Conservation (phyloP, 2,329 filamentous ascomycete species). For the Cladosporium austrohemisphaericum region DNA sequence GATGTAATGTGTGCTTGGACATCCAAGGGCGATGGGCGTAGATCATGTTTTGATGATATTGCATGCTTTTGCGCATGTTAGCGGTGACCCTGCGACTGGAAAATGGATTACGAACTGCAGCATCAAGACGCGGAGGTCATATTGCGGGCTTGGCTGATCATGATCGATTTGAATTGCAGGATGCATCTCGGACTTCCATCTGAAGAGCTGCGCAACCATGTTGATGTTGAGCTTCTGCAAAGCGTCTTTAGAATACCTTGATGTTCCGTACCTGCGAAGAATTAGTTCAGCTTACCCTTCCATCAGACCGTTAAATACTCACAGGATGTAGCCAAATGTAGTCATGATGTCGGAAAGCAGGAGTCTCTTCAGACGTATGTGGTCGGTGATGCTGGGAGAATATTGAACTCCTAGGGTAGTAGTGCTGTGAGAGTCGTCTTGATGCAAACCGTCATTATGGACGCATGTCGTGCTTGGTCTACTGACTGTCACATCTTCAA, state of each 20-base stretch:
- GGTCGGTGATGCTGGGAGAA: not conserved
- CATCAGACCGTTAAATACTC: not conserved
- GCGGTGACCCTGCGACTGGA: not conserved
- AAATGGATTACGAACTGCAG: not conserved
- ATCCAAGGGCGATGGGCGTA: constrained; percentile 13
- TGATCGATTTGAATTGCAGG: not conserved
- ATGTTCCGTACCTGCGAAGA: not conserved
- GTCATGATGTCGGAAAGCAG: not conserved
- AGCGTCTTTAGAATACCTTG: constrained; percentile 2
- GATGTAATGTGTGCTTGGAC: constrained; percentile 4
- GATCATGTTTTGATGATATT: constrained; percentile 11
- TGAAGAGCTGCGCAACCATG: constrained; percentile 3
- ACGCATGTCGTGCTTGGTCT: not conserved
- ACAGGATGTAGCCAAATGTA: not conserved
- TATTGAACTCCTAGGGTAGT: too few relatives aligned
- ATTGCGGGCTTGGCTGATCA: not conserved
- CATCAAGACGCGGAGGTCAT: not conserved
- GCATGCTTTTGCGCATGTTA: constrained; percentile 5
- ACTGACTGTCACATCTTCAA: not conserved
- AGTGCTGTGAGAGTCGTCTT: too few relatives aligned
- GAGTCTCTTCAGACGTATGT: not conserved
- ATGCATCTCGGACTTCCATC: not conserved
- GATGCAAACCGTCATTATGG: not conserved
- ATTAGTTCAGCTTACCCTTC: not conserved
- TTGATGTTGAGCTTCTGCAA: not conserved